Evolutionary conservation across 768 basidiomycete genomes (phyloP).

Genomic region (Cystofilobasidium bisporidii): DNA sequence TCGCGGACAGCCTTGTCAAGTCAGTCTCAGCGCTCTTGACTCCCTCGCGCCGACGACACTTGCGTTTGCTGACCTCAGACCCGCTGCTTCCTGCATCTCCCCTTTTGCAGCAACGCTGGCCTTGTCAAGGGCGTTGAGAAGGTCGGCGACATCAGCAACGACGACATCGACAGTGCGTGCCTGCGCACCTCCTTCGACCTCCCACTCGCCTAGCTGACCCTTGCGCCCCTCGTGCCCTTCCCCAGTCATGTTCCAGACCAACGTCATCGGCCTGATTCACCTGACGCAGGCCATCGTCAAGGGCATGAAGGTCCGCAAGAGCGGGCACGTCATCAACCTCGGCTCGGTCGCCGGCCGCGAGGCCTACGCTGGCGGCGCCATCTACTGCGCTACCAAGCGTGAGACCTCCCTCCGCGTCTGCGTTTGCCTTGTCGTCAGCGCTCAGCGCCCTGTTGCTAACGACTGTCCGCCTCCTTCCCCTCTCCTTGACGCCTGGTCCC

Average conservation of each 20-base stretch:
- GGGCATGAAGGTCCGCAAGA: slow-evolving; percentile 59
- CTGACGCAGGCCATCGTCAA: slow-evolving; percentile 38
- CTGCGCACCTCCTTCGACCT: background rate
- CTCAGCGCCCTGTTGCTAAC: no score
- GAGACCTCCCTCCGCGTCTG: background rate
- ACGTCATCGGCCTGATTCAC: slow-evolving; percentile 40
- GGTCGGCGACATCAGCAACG: slow-evolving; percentile 50
- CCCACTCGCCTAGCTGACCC: background rate
- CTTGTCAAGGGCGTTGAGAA: slow-evolving; percentile 80
- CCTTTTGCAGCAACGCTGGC: slow-evolving; percentile 80
- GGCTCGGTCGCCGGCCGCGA: slow-evolving; percentile 86
- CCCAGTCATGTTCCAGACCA: slow-evolving; percentile 69
- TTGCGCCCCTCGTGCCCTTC: slow-evolving; percentile 47
- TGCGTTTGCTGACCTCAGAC: background rate
- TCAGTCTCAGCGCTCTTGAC: background rate
- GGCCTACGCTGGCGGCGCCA: slow-evolving; percentile 63
- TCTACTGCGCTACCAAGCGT: slow-evolving; percentile 26
- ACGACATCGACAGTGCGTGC: slow-evolving; percentile 17
- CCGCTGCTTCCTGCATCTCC: slow-evolving; percentile 29
- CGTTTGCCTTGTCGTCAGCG: no score
- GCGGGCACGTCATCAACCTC: slow-evolving; percentile 86
- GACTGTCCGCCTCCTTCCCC: no score
- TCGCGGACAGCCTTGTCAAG: slow-evolving; percentile 21
- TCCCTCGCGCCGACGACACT: background rate
- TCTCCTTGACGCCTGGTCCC: no score